phyloP scores from a whole-genome alignment of 345 rosid species.

The Laguncularia racemosa region DNA sequence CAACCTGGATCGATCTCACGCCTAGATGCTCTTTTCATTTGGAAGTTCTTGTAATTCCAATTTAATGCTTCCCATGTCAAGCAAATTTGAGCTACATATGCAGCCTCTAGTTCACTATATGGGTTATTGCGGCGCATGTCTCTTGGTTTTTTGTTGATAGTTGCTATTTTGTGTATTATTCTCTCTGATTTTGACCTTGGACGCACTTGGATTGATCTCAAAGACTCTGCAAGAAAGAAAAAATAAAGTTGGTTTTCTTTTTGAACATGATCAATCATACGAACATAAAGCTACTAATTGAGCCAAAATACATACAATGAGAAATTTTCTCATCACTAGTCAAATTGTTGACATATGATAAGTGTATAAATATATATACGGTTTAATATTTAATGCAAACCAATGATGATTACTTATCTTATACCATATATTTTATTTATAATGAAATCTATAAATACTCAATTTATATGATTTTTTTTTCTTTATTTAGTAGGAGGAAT shows the following conservation, averaged over 20 bases:
- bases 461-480: too few species aligned
- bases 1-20: constrained; percentile 56
- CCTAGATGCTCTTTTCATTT: constrained; percentile 42
- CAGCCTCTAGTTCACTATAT: constrained; percentile 74
- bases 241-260: not conserved
- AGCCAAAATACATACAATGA: too few species aligned
- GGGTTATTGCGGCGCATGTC: constrained; percentile 57
- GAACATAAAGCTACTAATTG: too few species aligned
- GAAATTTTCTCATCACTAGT: too few species aligned
- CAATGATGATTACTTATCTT: too few species aligned
- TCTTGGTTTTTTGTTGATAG: constrained; percentile 35
- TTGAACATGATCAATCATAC: not conserved
- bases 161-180: constrained; percentile 61
- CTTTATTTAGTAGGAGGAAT: too few species aligned
- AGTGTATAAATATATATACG: too few species aligned
- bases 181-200: constrained; percentile 95
- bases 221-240: constrained; percentile 39
- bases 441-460: too few species aligned
- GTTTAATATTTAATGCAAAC: too few species aligned
- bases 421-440: too few species aligned
- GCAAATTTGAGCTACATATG: constrained; percentile 91
- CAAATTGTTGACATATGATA: too few species aligned
- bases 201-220: constrained; percentile 62
- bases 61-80: constrained; percentile 95
- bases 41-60: constrained; percentile 88